A percentile compares a stretch with the other conserved stretches of the same genome.
Evolutionary conservation across 306 rosid genomes (phyloP).

Genomic region (Quercus ilex): DNA sequence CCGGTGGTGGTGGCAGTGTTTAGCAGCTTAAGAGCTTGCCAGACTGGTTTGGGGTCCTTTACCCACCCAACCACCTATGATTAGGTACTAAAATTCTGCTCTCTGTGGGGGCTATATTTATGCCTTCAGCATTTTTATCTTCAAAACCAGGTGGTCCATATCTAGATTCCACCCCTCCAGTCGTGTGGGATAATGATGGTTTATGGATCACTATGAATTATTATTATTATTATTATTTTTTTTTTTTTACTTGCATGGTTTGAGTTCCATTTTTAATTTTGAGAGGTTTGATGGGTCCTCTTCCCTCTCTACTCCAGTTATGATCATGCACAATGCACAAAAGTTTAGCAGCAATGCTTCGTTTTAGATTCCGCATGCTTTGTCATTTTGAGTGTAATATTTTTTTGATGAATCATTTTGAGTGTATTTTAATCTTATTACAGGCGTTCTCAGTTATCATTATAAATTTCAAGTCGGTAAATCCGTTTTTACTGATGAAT

Average conservation of each 20-base stretch:
- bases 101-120: not conserved
- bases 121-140: not conserved
- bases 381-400: too few species aligned
- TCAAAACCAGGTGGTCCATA: constrained; percentile 17
- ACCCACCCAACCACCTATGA: constrained; percentile 13
- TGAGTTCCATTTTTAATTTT: not conserved
- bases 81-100: constrained; percentile 8
- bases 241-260: not conserved
- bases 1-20: constrained; percentile 3
- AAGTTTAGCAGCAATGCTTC: not conserved
- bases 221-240: not conserved
- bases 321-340: not conserved
- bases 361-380: too few species aligned
- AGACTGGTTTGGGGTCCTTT: constrained; percentile 31
- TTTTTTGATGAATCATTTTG: too few species aligned
- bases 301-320: not conserved
- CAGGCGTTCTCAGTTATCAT: too few species aligned
- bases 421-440: too few species aligned
- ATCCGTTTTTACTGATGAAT: too few species aligned
- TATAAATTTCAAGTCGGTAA: too few species aligned
- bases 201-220: not conserved
- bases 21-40: constrained; percentile 27
- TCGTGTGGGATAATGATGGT: not conserved
- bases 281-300: not conserved
- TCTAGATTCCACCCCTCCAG: not conserved